Evolutionary conservation across 1,284 basidiomycete species (phyloP), one percentile per base, ranked within the genome.

Genomic region (Rhodotorula sp.): DNA sequence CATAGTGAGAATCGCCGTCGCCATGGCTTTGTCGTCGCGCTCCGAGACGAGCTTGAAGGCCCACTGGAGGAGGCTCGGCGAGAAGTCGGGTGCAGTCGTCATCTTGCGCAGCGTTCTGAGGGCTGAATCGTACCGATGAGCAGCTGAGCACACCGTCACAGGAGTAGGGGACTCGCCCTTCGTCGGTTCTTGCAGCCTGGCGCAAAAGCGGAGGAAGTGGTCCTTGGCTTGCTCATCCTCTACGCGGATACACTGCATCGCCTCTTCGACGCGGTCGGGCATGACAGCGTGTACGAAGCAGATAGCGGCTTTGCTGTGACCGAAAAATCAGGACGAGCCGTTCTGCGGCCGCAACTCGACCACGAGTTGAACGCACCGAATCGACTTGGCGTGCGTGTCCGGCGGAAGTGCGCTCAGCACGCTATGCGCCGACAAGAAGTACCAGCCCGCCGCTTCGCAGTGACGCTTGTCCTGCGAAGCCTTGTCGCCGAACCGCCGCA

Each of bases 121-220:
- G 7, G 70, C 70, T 72, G 23, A 7, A 46, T 3, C 19, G 1
- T 3, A 8, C 1, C 16, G 44, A 42, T 17, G 23, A 13, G 52
- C 13, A 2, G 4, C 13, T 12, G 14, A 12, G 19, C 13, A 5
- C 34, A 34, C 34, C 34, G 34, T 34, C 2, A 8, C 34, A 12
- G 25, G 25, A 23, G 19, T 0, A 16, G 13, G 5, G 12, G 7
- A 49, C 57, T n/a, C n/a, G 62, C 63, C 59, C 27, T 57, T 53
- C 7, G 16, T 14, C 9, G 44, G 1, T 9, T 65, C 46, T 21
- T 23, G 25, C 17, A 57, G 42, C 34, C 23, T 42, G 25, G 50
- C 57, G 66, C 65, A 66, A 60, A 68, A 66, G 27, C 59, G 59
- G n/a, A 72, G 41, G 27, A 72, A 72, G 59, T 62, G 56, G 49